phyloP scores from a whole-genome alignment of 1,284 basidiomycete genomes.

The Agroathelia rolfsii region DNA sequence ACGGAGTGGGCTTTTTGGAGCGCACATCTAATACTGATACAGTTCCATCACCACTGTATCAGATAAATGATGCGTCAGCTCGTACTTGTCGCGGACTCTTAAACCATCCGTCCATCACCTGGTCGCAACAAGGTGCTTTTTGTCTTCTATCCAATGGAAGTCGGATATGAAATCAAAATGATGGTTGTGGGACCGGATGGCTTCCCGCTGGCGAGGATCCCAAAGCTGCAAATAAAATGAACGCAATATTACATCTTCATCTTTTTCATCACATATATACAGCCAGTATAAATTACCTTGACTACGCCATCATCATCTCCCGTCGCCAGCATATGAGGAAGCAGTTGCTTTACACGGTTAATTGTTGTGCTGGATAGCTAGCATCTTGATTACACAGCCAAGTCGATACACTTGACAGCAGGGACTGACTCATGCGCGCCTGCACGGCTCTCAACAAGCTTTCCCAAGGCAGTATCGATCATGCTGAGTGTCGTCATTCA shows the following conservation, averaged over 20 bases:
- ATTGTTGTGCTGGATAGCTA: slow-evolving; percentile 61
- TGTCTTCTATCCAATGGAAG: slow-evolving; percentile 79
- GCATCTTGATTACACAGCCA: too few species aligned
- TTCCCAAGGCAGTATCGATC: slow-evolving; percentile 60
- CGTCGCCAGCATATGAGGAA: slow-evolving; percentile 65
- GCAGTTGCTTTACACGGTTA: slow-evolving; percentile 69
- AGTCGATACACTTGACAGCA: slow-evolving; percentile 8
- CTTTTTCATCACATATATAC: neutral
- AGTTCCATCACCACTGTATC: slow-evolving; percentile 88
- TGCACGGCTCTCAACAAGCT: slow-evolving; percentile 48
- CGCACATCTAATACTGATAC: slow-evolving; percentile 85
- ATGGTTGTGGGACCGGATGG: slow-evolving; percentile 66
- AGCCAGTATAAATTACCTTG: slow-evolving; percentile 44
- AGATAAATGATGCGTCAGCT: too few species aligned
- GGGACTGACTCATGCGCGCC: slow-evolving; percentile 73
- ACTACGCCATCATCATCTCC: slow-evolving; percentile 94
- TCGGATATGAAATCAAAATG: slow-evolving; percentile 96
- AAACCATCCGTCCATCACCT: slow-evolving; percentile 48
- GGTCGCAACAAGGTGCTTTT: slow-evolving; percentile 77
- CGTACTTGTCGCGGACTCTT: too few species aligned
- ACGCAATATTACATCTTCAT: neutral
- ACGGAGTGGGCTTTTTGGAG: slow-evolving; percentile 63
- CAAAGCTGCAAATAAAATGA: slow-evolving; percentile 51
- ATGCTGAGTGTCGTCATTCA: slow-evolving; percentile 31
- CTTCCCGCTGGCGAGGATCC: slow-evolving; percentile 69